Percentiles rank a stretch among this genome's conserved stretches.
These are phyloP conservation scores for Elsinoe arachidis DNA, from an alignment of 2,329 filamentous ascomycete genomes.

Conservation along the genomic window DNA sequence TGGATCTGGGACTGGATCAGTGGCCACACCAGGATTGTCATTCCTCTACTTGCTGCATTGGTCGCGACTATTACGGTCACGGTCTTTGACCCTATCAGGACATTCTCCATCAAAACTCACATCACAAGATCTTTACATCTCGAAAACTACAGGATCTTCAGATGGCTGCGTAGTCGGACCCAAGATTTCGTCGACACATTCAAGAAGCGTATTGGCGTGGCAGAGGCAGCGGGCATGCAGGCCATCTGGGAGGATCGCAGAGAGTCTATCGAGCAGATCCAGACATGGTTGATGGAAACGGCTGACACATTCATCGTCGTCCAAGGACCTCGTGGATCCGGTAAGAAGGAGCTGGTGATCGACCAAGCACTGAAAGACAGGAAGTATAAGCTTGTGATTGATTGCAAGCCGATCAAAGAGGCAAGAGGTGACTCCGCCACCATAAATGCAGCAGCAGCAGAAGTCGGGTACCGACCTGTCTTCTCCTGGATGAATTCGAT, in stretches of 20 bases:
- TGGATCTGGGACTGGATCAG: conserved; percentile 83
- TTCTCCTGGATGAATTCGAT: conserved; percentile 97
- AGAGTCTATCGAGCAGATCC: conserved; percentile 70
- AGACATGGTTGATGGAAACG: conserved; percentile 78
- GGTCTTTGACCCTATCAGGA: conserved; percentile 88
- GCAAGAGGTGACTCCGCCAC: conserved; percentile 79
- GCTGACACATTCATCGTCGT: conserved; percentile 89
- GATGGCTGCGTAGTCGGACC: conserved; percentile 71
- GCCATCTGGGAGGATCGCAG: conserved; percentile 85
- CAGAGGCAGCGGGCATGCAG: conserved; percentile 60
- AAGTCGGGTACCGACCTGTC: conserved; percentile 84
- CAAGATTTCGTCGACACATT: conserved; percentile 52
- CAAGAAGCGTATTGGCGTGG: conserved; percentile 38
- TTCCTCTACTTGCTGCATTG: conserved; percentile 72
- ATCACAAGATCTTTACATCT: conserved; percentile 70
- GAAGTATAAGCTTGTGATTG: conserved; percentile 71
- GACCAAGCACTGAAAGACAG: conserved; percentile 68
- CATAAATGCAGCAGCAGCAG: conserved; percentile 68
- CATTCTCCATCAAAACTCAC: conserved; percentile 84
- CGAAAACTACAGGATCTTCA: conserved; percentile 62
- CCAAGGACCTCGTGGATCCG: conserved; percentile 83
- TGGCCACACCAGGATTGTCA: conserved; percentile 76
- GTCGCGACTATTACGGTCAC: conserved; percentile 75
- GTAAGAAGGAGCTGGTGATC: conserved; percentile 79
- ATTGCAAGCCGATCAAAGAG: conserved; percentile 90